These are phyloP conservation scores for Nepenthes gracilis DNA, from an alignment of 148 eudicot species.

Conservation along the genomic window DNA sequence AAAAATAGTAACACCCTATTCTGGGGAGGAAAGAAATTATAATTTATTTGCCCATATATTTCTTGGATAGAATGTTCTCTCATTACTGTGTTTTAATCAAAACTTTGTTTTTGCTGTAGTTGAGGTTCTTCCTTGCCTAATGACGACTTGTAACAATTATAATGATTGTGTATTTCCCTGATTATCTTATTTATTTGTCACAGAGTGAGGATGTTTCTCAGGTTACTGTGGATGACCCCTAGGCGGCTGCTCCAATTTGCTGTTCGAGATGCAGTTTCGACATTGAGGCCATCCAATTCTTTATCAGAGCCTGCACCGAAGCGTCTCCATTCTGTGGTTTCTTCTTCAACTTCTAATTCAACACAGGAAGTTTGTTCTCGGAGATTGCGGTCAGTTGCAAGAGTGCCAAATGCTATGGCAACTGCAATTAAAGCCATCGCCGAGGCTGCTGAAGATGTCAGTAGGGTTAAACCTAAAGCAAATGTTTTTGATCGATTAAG, in stretches of 20 bases:
- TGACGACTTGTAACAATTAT: neutral
- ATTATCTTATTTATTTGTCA: conserved; percentile 28
- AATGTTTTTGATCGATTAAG: conserved; percentile 88
- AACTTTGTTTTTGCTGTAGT: too few species aligned
- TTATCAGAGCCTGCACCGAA: conserved; percentile 51
- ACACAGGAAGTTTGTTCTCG: conserved; percentile 28
- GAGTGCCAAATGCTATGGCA: conserved; percentile 43
- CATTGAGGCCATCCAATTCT: conserved; percentile 43
- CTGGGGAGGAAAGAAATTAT: too few species aligned
- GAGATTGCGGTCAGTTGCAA: conserved; percentile 39
- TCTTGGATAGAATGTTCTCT: too few species aligned
- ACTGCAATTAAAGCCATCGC: conserved; percentile 84
- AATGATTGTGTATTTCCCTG: neutral
- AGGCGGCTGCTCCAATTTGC: conserved; percentile 89
- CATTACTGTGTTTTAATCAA: too few species aligned
- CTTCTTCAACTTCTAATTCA: conserved; percentile 40
- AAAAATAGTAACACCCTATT: too few species aligned
- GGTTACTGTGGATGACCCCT: conserved; percentile 36
- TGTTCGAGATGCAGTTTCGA: conserved; percentile 80
- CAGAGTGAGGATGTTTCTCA: conserved; percentile 21
- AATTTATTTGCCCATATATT: too few species aligned
- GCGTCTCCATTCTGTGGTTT: conserved; percentile 81
- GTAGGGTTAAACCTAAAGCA: conserved; percentile 31
- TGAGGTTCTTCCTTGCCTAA: neutral
- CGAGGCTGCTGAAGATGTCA: conserved; percentile 82